phyloP scores from a whole-genome alignment of 2,329 filamentous ascomycete genomes.

The Biscogniauxia mediterranea region DNA sequence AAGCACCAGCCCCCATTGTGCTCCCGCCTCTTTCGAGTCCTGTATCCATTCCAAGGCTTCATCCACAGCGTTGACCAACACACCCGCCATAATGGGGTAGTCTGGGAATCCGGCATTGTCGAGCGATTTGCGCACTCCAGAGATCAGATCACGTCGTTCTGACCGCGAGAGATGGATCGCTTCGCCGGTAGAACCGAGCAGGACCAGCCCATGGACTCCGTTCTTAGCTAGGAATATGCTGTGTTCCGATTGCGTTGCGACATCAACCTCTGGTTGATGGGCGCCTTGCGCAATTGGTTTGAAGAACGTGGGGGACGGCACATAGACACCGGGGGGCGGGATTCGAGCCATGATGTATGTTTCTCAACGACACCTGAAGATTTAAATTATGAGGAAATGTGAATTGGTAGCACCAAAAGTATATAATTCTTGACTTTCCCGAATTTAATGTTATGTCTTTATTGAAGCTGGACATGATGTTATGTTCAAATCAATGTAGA shows the following conservation, averaged over 20 bases:
- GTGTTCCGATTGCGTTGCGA: conserved; percentile 56
- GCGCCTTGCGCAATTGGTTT: conserved; percentile 31
- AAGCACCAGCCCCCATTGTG: conserved; percentile 58
- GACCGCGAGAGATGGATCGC: conserved; percentile 57
- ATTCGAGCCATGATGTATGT: conserved; percentile 17
- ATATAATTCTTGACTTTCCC: neutral
- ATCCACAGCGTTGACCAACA: conserved; percentile 59
- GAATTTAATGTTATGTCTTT: too few relatives aligned
- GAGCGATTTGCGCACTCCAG: conserved; percentile 51
- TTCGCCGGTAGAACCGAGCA: conserved; percentile 63
- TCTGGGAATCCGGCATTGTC: conserved; percentile 55
- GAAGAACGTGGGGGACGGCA: conserved; percentile 64
- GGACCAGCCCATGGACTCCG: conserved; percentile 59
- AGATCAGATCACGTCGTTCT: conserved; percentile 55
- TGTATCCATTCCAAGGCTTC: conserved; percentile 58
- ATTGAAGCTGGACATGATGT: neutral
- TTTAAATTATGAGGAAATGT: neutral
- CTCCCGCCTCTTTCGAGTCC: conserved; percentile 55
- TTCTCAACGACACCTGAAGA: neutral
- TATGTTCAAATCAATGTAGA: neutral
- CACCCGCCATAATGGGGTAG: conserved; percentile 59
- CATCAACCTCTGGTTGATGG: conserved; percentile 49
- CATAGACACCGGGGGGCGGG: conserved; percentile 51
- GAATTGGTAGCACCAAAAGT: neutral
- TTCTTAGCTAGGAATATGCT: conserved; percentile 57